Evolutionary conservation across 2,329 filamentous ascomycete genomes (phyloP), one percentile per base, ranked within the genome.

Genomic region (Neurospora sp.): DNA sequence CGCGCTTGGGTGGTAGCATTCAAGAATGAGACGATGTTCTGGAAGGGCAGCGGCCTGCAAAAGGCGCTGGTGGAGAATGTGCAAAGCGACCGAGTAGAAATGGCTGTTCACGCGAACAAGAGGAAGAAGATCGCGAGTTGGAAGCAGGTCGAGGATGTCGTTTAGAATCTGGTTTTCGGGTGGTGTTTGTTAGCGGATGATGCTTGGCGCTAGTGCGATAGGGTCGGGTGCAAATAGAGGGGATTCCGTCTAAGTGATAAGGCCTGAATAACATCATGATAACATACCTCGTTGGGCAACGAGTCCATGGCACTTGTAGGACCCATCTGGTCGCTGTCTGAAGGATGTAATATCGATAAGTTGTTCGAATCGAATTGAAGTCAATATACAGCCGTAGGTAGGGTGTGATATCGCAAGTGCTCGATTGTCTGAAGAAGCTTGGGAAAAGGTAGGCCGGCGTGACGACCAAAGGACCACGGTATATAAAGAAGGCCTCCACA

Each of bases 1-100:
- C 33, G 86, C 88, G 72, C 84, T 87, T 0, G 92, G 92, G 73
- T 91, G 91, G 76, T 91, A 94, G 78, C 91, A 92, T 80, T 95
- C 91, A 57, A 96, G 86, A 43, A 94, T 87, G 46, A 96, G 80
- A 69, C 89, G 86, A 76, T 92, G 87, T 43, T 88, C 85, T 43
- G 85, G 80, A 8, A 90, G 80, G 3, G 85, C 80, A 4, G 88
- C 84, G 23, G 88, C 87, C 23, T 84, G 72, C 37, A 71, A 70
- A 69, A 80, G 74, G 57, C 79, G 79, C 68, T 74, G 73, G 70
- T 77, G 74, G 66, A 79, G 70, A 41, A 79, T 71, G 67, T 74
- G 74, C 2, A 77, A 69, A 23, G 76, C 73, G 6, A 75, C 68
- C 15, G 75, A 73, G 72, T 77, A 73, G 73, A 80, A 78, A 69